phyloP scores from a whole-genome alignment of 2,329 filamentous ascomycete genomes.

The Fusarium sp. region DNA sequence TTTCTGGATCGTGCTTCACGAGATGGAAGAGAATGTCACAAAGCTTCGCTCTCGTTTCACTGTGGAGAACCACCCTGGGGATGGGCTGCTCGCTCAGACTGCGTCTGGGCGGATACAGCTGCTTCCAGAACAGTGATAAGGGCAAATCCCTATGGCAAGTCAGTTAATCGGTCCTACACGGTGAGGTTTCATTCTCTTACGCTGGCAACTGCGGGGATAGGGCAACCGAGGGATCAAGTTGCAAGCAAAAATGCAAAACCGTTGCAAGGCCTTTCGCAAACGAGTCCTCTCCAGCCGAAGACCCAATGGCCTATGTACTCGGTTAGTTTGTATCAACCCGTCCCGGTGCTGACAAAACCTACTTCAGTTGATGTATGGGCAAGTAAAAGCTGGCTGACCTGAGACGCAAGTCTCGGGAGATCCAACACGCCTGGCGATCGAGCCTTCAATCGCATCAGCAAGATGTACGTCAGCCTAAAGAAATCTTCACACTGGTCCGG shows the following conservation, averaged over 20 bases:
- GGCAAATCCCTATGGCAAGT: conserved; percentile 41
- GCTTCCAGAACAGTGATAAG: conserved; percentile 66
- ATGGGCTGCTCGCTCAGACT: conserved; percentile 44
- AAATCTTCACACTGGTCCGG: conserved; percentile 57
- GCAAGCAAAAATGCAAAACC: conserved; percentile 46
- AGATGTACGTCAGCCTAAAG: conserved; percentile 53
- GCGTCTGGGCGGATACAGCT: conserved; percentile 71
- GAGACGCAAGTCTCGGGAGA: conserved; percentile 44
- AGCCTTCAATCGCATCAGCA: conserved; percentile 51
- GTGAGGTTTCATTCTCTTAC: conserved; percentile 27
- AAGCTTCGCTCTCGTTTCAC: conserved; percentile 66
- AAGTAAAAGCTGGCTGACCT: conserved; percentile 49
- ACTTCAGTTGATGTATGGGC: conserved; percentile 55
- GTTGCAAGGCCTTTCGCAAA: conserved; percentile 45
- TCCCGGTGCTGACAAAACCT: conserved; percentile 2
- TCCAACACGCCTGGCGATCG: conserved; percentile 44
- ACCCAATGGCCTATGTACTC: conserved; percentile 40
- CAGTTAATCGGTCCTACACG: neutral
- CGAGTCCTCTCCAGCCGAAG: conserved; percentile 41
- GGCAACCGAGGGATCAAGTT: conserved; percentile 41
- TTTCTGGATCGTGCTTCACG: conserved; percentile 60
- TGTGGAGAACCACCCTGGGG: conserved; percentile 60
- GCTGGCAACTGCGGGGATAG: conserved; percentile 39
- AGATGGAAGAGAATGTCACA: conserved; percentile 69
- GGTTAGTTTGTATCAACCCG: conserved; percentile 4